Conservation (phyloP, 2,329 filamentous ascomycete species). For the Botrytis elliptica region DNA sequence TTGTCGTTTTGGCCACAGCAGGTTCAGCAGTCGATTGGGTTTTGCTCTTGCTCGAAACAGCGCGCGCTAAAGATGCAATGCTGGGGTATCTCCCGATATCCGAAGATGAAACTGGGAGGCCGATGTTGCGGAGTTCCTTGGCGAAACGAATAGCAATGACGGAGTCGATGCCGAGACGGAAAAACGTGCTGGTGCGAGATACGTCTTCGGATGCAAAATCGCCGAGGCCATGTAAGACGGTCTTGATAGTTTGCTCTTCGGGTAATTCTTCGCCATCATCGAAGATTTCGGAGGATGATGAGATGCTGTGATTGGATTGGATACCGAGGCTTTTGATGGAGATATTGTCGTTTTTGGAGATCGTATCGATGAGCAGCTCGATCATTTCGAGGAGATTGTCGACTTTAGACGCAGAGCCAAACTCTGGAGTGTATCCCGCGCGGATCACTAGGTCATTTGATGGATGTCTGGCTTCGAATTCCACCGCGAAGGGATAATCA, state of each 20-base stretch:
- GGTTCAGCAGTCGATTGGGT: background rate
- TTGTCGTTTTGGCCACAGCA: background rate
- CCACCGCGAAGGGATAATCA: constrained; percentile 13
- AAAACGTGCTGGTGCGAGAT: constrained; percentile 36
- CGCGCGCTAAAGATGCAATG: constrained; percentile 43
- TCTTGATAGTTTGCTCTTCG: background rate
- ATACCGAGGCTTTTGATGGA: constrained; percentile 7
- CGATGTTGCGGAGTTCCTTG: constrained; percentile 34
- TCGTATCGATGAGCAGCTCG: background rate
- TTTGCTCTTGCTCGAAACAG: background rate
- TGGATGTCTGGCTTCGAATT: constrained; percentile 5
- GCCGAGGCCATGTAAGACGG: background rate
- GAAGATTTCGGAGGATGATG: background rate
- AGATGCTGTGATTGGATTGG: background rate
- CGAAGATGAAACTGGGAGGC: constrained; percentile 42
- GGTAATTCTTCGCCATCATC: background rate
- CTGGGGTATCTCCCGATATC: constrained; percentile 45
- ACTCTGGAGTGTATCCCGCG: background rate
- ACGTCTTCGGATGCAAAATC: background rate
- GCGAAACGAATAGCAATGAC: constrained; percentile 45
- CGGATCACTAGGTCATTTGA: constrained; percentile 1
- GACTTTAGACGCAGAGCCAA: background rate
- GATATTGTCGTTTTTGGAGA: background rate
- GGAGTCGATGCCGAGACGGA: constrained; percentile 40
- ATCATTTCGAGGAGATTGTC: constrained; percentile 4